Percentiles rank a stretch among this genome's conserved stretches.
Evolutionary conservation across 805 yeast genomes (phyloP).

Genomic region (Tetrapisispora pingtungensis): DNA sequence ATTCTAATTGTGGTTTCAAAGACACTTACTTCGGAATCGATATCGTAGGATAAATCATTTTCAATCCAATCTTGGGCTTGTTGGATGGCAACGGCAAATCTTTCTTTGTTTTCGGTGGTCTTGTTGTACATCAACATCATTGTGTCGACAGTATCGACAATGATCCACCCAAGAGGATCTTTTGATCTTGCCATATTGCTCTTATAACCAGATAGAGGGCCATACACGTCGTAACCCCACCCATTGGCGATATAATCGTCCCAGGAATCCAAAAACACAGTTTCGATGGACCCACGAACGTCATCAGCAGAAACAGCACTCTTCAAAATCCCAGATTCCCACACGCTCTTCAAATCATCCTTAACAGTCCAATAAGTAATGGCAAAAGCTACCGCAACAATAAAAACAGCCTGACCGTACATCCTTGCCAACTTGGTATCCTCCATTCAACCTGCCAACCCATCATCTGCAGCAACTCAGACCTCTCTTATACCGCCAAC

Average conservation of each 20-base stretch:
- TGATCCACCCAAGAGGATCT: constrained; percentile 82
- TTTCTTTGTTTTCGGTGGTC: constrained; percentile 10
- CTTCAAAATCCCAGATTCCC: background rate
- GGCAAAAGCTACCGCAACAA: background rate
- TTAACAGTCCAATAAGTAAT: background rate
- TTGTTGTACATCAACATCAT: constrained; percentile 61
- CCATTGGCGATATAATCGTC: constrained; percentile 60
- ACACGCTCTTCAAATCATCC: background rate
- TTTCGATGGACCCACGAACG: constrained; percentile 41
- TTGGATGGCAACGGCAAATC: constrained; percentile 43
- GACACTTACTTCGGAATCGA: constrained; percentile 67
- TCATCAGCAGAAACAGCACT: constrained; percentile 4
- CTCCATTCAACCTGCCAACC: no score
- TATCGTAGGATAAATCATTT: constrained; percentile 55
- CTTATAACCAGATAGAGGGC: constrained; percentile 53
- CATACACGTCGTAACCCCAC: constrained; percentile 76
- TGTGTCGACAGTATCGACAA: constrained; percentile 81
- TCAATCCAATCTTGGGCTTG: constrained; percentile 69
- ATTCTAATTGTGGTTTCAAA: constrained; percentile 93
- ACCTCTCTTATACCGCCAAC: background rate
- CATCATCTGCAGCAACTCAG: no score
- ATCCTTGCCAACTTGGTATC: background rate
- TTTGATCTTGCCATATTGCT: constrained; percentile 60
- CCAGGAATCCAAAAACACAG: constrained; percentile 73
- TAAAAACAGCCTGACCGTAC: background rate